Evolutionary conservation across 495 filamentous ascomycete species (phyloP), one percentile per base, ranked within the genome.

Genomic region (Penicillium mononematosum): DNA sequence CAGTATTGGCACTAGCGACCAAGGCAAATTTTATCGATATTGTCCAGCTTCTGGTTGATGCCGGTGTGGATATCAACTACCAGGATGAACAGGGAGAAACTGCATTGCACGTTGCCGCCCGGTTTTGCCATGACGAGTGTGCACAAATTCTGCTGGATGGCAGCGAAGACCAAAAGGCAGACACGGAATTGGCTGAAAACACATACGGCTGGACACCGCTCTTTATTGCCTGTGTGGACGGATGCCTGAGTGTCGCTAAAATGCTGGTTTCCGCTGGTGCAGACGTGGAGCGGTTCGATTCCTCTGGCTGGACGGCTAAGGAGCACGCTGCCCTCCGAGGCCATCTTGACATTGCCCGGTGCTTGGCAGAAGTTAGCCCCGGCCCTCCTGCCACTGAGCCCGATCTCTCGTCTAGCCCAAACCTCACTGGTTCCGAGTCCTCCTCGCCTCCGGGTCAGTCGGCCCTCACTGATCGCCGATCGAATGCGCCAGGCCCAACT

Each of bases 1-100:
- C 88, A n/a, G 90, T 91, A 9, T 78, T 98, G 36, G 88, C 90
- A 5, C 76, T 97, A 43, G 94, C 94, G 8, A 88, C 88, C 19
- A 93, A 92, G 70, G 82, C 89, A 32, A 90, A 96, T 65, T 94
- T 88, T 66, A 78, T 83, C 24, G 77, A 78, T 42, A 96, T 97
- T 55, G 91, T 98, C 36, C 82, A 85, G 63, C 79, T 96, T 56
- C 77, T 98, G 24, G 90, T 98, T 5, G 86, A 95, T 53, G 92
- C 94, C 2, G 91, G 91, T 1, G 88, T 96, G 2, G 91, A 96
- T 64, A 86, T 96, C 70, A 95, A 98, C 68, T 94, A 92, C 76
- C 91, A 92, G 69, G 91, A 97, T 66, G 84, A 88, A 54, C 87
- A 89, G 43, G 93, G 93, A n/a, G 95, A 98, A 74, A 91, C 91